Base-by-base conservation (phyloP, 176 grass and related monocot genomes). In the Musa beccarii region DNA sequence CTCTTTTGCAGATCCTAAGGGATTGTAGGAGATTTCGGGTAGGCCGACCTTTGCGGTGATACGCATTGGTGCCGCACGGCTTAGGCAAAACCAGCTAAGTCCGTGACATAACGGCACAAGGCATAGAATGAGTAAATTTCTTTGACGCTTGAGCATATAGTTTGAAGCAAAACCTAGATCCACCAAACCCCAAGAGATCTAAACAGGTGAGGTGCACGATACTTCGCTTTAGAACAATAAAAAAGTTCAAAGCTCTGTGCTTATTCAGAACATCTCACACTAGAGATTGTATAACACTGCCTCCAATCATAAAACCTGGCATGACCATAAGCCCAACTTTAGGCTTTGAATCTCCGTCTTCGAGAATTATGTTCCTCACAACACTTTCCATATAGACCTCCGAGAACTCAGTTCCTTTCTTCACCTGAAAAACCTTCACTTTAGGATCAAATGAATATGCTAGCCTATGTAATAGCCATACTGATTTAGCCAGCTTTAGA, bases 301-400 rank as follows among this genome's bases (percentile, higher is more conserved):
- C 15, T 20, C 73, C 73, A 50, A 75, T n/a, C 54, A 75, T 51
- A 20, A 75, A 75, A 17, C 73, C 73, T 2, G 73, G 73, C 26
- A 75, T 50, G 8, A 75, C 73, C 54, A 62, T 75, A 10, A 75
- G 28, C 55, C 26, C 73, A 43, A 75, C 73, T 24, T 59, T 63
- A 49, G 73, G 73, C 29, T 55, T 61, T 54, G 8, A 12, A n/a
- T 50, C 28, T 34, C 53, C 52, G 21, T 73, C 73, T 61, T 56
- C 56, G 6, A 61, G 17, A 49, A 61, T 20, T 9, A 61, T 20
- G 24, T 75, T 56, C 23, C 49, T 62, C 17, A 62, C 73, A 10
- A 75, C 24, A 29, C 73, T 75, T 62, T 75, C 56, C 73, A 75
- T 75, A 62, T 75, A 63, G 19, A 75, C 54, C 54, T 61, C 54